Base-by-base conservation (phyloP, 306 rosid genomes). In the Prinsepia uniflora region DNA sequence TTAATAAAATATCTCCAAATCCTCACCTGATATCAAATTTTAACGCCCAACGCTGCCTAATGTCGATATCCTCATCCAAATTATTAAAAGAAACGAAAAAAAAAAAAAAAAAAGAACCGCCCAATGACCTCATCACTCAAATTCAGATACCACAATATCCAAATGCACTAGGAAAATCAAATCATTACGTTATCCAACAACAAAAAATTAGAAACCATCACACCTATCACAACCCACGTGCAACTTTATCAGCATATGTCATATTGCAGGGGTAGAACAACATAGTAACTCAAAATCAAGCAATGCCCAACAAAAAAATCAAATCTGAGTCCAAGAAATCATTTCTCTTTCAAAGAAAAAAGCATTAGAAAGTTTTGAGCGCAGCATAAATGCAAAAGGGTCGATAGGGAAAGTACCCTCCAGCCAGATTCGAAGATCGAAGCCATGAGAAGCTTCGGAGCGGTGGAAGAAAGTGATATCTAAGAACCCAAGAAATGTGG, bases 391-490 rank as follows among this genome's bases (percentile, higher is more conserved):
- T 46, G 10, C 8, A 49, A 19, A 63, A 36, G 46, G 20, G 43
- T 42, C 5, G 17, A 0, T 39, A 52, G 22, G 40, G 36, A 22
- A 10, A 58, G 65, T 82, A 92, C 98, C 98, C 66, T 85, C 98
- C 98, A 92, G 47, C 78, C 86, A 82, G 92, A 89, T 86, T 83
- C 85, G 72, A 88, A 15, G 72, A 84, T 54, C 30, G 85, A 86
- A 19, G 88, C 89, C 92, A 88, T 91, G 68, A 7, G 57, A 11
- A 3, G 67, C 20, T 13, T 72, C 20, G 7, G 43, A 49, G 19
- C 0, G 34, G 63, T 39, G 40, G 57, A 64, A 46, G 46, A 30
- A 57, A 65, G 8, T n/a, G n/a, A 5, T n/a, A 67, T 40, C 60
- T 41, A 52, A 69, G 63, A 54, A 44, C 10, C 17, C 49, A 53